Conservation (phyloP, 2,329 filamentous ascomycete species). For the Rhinocladiella similis region DNA sequence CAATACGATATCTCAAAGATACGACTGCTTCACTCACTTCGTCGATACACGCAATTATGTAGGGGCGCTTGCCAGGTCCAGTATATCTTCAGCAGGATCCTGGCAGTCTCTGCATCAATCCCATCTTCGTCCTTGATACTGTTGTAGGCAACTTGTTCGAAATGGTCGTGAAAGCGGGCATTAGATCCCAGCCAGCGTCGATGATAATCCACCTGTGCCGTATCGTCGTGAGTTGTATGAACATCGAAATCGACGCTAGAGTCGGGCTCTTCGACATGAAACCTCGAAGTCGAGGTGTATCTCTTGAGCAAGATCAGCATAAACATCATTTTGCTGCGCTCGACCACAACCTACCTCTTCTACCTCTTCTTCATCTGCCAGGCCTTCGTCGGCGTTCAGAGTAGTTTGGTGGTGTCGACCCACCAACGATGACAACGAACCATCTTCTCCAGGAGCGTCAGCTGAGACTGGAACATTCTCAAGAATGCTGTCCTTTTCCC, state of each 20-base stretch:
- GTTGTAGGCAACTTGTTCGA: not conserved
- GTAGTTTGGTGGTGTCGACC: not conserved
- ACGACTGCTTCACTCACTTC: not conserved
- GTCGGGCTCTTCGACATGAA: not conserved
- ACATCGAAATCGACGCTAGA: not conserved
- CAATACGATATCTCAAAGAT: not conserved
- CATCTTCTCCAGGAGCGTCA: too few relatives aligned
- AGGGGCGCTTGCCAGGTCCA: not conserved
- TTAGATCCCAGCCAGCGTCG: not conserved
- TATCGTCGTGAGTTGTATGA: not conserved
- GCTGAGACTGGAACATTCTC: too few relatives aligned
- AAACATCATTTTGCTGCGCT: not conserved
- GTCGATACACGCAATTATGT: not conserved
- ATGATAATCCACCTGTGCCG: not conserved
- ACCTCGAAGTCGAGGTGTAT: not conserved
- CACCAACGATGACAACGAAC: not conserved
- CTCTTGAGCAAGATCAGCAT: not conserved
- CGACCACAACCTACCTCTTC: not conserved
- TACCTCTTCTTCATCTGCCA: not conserved
- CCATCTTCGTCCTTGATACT: not conserved
- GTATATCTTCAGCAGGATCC: not conserved
- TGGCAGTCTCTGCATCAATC: not conserved
- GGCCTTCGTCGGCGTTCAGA: not conserved
- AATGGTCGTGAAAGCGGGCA: not conserved
- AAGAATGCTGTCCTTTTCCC: too few relatives aligned